A percentile compares a stretch with the other conserved stretches of the same genome.
phyloP scores from a whole-genome alignment of 495 filamentous ascomycete species.

The Neurospora tetraspora region DNA sequence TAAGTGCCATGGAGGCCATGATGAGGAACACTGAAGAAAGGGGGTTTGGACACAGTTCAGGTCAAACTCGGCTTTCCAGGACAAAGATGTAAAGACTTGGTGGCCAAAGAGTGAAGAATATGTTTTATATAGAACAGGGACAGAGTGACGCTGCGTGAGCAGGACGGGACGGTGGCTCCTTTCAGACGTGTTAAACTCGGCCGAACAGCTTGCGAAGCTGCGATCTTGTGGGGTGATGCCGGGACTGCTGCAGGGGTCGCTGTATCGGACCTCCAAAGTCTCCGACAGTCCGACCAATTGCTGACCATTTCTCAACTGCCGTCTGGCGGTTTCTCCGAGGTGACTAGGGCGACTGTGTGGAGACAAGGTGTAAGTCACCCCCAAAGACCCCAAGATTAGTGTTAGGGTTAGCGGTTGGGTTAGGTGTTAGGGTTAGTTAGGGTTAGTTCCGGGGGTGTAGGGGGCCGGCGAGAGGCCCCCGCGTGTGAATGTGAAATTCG shows the following conservation, averaged over 20 bases:
- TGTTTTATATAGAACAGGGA: not conserved
- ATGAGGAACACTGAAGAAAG: not conserved
- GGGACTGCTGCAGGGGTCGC: not conserved
- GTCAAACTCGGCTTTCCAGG: not conserved
- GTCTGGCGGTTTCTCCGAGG: not conserved
- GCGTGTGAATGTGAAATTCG: too few relatives aligned
- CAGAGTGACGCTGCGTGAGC: not conserved
- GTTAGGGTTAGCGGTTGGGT: too few relatives aligned
- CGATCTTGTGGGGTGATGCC: not conserved
- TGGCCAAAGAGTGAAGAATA: not conserved
- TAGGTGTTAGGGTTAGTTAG: too few relatives aligned
- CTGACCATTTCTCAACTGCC: not conserved
- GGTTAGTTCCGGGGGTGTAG: too few relatives aligned
- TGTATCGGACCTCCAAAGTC: not conserved
- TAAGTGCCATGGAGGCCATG: constrained; percentile 36
- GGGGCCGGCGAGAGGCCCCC: too few relatives aligned
- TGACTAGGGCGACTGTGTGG: too few relatives aligned
- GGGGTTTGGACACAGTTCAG: not conserved
- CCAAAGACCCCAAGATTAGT: too few relatives aligned
- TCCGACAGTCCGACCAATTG: not conserved
- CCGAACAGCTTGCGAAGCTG: not conserved
- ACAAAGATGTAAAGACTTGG: not conserved
- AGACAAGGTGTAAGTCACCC: too few relatives aligned
- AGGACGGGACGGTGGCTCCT: not conserved
- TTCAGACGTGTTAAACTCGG: not conserved